These are phyloP conservation scores for Colletotrichum navitas DNA, from an alignment of 2,329 filamentous ascomycete species.

Conservation along the genomic window DNA sequence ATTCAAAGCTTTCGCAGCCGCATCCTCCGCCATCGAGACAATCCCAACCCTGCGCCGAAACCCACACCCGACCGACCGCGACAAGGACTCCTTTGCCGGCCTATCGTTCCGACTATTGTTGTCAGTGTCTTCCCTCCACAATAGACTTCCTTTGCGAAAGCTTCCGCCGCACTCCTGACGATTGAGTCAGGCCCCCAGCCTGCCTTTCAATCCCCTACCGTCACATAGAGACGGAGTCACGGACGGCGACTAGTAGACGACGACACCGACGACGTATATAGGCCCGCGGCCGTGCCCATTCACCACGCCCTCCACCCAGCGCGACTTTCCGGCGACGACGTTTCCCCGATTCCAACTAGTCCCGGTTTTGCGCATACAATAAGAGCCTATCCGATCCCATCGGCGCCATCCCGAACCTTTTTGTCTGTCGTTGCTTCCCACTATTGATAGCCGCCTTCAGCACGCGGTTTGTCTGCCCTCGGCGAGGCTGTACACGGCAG, in stretches of 20 bases:
- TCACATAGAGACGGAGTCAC: slow-evolving; percentile 20
- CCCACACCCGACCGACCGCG: slow-evolving; percentile 31
- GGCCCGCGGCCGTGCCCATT: slow-evolving; percentile 8
- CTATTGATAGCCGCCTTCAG: slow-evolving; percentile 8
- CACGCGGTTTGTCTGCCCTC: slow-evolving; percentile 10
- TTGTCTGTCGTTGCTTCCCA: slow-evolving; percentile 13
- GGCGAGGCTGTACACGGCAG: slow-evolving; percentile 30
- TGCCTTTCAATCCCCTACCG: slow-evolving; percentile 32
- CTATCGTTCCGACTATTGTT: slow-evolving; percentile 26
- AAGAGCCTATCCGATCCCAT: slow-evolving; percentile 11
- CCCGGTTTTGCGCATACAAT: slow-evolving; percentile 16
- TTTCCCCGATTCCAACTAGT: slow-evolving; percentile 13
- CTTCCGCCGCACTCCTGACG: slow-evolving; percentile 21
- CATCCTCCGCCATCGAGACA: slow-evolving; percentile 34
- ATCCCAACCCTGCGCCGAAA: slow-evolving; percentile 39
- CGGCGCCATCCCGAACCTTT: slow-evolving; percentile 19
- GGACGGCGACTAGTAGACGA: background rate
- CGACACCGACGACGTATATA: slow-evolving; percentile 22
- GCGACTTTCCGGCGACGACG: slow-evolving; percentile 20
- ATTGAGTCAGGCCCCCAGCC: slow-evolving; percentile 35
- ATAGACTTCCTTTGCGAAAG: slow-evolving; percentile 39
- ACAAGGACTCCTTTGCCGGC: slow-evolving; percentile 40
- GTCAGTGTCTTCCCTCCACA: slow-evolving; percentile 27
- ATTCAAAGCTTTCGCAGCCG: slow-evolving; percentile 39
- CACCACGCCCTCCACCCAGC: slow-evolving; percentile 20